phyloP scores from a whole-genome alignment of 2,329 filamentous ascomycete genomes.

The Lachnellula suecica region DNA sequence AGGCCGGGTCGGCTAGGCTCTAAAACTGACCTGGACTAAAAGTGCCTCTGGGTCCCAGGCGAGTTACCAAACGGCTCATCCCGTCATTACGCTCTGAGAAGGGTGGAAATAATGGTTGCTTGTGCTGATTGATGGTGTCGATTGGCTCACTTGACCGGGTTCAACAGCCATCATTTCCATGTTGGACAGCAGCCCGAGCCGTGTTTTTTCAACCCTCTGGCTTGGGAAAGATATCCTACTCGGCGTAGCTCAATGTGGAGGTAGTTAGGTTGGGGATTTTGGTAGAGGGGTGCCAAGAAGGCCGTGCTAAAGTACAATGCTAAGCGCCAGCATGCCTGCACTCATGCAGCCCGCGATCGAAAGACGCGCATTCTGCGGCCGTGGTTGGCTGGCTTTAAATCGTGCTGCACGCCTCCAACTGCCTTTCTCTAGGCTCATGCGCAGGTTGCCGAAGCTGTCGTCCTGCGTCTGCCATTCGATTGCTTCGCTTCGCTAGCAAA shows the following conservation, averaged over 20 bases:
- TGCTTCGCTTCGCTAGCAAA: background rate
- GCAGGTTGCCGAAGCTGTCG: slow-evolving; percentile 12
- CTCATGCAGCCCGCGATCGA: slow-evolving; percentile 24
- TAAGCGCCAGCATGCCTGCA: slow-evolving; percentile 20
- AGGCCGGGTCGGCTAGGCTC: slow-evolving; percentile 15
- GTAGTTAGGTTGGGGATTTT: too few relatives aligned
- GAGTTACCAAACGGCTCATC: slow-evolving; percentile 16
- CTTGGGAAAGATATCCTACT: background rate
- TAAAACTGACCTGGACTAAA: background rate
- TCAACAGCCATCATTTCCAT: slow-evolving; percentile 1
- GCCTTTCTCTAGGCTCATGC: slow-evolving; percentile 15
- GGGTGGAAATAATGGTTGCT: background rate
- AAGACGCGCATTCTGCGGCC: slow-evolving; percentile 27
- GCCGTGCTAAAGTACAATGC: background rate
- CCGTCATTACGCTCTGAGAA: slow-evolving; percentile 16
- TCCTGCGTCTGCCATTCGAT: slow-evolving; percentile 5
- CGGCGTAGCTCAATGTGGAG: too few relatives aligned
- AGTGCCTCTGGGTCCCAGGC: slow-evolving; percentile 3
- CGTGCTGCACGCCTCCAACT: slow-evolving; percentile 20
- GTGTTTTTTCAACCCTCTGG: slow-evolving; percentile 2
- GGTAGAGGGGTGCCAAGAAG: background rate
- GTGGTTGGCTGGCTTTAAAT: slow-evolving; percentile 22
- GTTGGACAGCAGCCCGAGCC: background rate
- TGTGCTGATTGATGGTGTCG: background rate
- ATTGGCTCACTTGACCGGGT: slow-evolving; percentile 7